A percentile compares a stretch with the other conserved stretches of the same genome.
These are phyloP conservation scores for Haematococcus sp. DNA, from an alignment of 139 green algal genomes.

Conservation along the genomic window DNA sequence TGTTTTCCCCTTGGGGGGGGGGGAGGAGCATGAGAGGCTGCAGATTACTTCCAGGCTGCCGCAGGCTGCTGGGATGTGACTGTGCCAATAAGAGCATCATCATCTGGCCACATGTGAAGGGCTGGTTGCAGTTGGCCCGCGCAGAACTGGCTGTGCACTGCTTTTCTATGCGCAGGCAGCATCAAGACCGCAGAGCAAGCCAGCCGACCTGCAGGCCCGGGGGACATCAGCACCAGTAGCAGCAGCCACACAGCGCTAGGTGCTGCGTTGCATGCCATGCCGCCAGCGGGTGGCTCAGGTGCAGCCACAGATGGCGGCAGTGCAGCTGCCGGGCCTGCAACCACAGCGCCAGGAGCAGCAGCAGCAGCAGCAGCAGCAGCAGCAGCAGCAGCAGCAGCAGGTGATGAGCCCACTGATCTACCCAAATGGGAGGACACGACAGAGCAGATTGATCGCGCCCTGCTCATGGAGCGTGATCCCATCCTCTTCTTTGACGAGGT, in stretches of 20 bases:
- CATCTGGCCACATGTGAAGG: too few species aligned
- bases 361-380: not conserved
- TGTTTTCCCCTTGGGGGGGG: too few species aligned
- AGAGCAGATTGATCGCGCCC: conserved; percentile 56
- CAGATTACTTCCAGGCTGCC: too few species aligned
- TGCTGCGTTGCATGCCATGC: not conserved
- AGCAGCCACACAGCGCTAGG: too few species aligned
- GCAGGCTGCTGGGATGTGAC: too few species aligned
- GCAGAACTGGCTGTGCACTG: too few species aligned
- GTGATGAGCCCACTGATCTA: not conserved
- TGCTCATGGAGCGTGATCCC: conserved; percentile 80
- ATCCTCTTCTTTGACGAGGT: conserved; percentile 88
- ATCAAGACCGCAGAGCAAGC: not conserved
- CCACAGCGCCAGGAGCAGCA: not conserved
- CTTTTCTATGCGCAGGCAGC: too few species aligned
- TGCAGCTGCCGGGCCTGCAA: not conserved
- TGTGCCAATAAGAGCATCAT: too few species aligned
- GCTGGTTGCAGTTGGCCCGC: too few species aligned
- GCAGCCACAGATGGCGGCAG: conserved; percentile 8
- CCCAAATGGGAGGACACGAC: conserved; percentile 34
- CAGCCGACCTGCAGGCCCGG: not conserved
- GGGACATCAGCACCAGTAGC: conserved; percentile 1
- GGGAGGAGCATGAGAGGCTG: too few species aligned
- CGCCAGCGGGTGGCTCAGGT: not conserved
- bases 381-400: not conserved